Base-by-base conservation (phyloP, 108 stramenopile genomes). In the Aurantiochytrium sp. region DNA sequence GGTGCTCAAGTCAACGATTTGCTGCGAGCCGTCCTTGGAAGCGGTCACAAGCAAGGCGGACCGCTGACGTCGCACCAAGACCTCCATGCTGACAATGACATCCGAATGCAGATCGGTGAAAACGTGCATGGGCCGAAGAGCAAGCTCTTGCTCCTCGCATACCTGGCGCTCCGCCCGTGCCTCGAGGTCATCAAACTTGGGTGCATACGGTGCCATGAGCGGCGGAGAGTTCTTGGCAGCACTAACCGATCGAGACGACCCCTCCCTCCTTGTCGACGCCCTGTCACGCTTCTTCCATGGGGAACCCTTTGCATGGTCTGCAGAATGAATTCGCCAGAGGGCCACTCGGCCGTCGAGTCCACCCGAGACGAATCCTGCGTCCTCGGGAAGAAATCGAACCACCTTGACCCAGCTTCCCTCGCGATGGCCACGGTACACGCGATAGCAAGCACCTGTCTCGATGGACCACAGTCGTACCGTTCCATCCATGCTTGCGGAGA, bases 401-500 rank as follows among this genome's bases (percentile, higher is more conserved):
- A 8, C 19, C 51, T 83, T 83, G 19, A 83, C 76, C 76, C 76
- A 83, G 45, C 3, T 53, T 18, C 64, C 64, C 25, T 53, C 45
- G 25, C 76, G 49, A 35, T 83, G 76, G 4, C 49, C 49, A 10
- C 51, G 6, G 28, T 53, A 83, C n/a, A 83, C 51, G 19, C 76
- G 76, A 53, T 21, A 83, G 76, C 76, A 83, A 23, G 76, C n/a
- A 23, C 49, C 45, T 16, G 76, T 53, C 6, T 47, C n/a, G 12
- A 4, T 12, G 18, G 76, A 83, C 76, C 76, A 83, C 10, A 83
- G n/a, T 23, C 76, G 12, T 6, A 83, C 76, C 8, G 76, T 28
- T 12, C 76, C 51, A 23, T 90, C 90, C 88, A 90, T 71, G 12
- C 88, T 69, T 12, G 60, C 45, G 4, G 69, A 72, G 3, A 90